phyloP scores from a whole-genome alignment of 495 filamentous ascomycete species.

The Cercophora newfieldiana region DNA sequence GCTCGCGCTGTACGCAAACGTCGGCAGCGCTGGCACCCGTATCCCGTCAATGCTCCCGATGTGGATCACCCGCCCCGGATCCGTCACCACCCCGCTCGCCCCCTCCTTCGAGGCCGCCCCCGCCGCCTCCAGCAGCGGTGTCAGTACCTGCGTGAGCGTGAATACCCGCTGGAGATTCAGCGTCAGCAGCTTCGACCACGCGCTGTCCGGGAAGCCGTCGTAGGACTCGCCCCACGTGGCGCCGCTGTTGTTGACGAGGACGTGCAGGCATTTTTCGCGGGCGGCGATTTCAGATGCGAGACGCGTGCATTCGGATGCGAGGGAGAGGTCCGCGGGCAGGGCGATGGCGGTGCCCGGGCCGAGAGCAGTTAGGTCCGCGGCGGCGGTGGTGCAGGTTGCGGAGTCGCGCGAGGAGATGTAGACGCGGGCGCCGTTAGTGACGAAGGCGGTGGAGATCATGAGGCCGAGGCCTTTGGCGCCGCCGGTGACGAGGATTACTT shows the following conservation, averaged over 20 bases:
- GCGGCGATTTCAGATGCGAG: slow-evolving; percentile 62
- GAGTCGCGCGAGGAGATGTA: slow-evolving; percentile 76
- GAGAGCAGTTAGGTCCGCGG: slow-evolving; percentile 30
- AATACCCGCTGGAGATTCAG: slow-evolving; percentile 81
- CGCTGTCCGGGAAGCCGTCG: slow-evolving; percentile 67
- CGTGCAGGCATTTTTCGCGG: slow-evolving; percentile 65
- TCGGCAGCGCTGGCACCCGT: slow-evolving; percentile 68
- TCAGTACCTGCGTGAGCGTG: slow-evolving; percentile 71
- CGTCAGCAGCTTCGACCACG: slow-evolving; percentile 74
- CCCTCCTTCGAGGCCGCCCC: slow-evolving; percentile 41
- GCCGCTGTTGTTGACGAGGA: slow-evolving; percentile 81
- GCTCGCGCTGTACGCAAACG: slow-evolving; percentile 71
- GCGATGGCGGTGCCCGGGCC: slow-evolving; percentile 31
- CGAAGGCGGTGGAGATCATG: slow-evolving; percentile 81
- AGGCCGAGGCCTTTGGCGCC: slow-evolving; percentile 64
- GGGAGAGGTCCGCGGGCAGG: slow-evolving; percentile 41
- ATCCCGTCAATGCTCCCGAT: slow-evolving; percentile 77
- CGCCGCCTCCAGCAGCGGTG: slow-evolving; percentile 66
- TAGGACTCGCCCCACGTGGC: slow-evolving; percentile 74
- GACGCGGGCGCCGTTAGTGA: slow-evolving; percentile 75
- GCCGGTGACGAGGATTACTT: slow-evolving; percentile 45
- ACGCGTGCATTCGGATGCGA: slow-evolving; percentile 53
- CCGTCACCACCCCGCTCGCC: slow-evolving; percentile 20
- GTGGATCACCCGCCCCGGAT: slow-evolving; percentile 69
- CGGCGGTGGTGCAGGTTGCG: slow-evolving; percentile 35